Conservation (phyloP, 139 green algal genomes). For the Haematococcus lacustris region DNA sequence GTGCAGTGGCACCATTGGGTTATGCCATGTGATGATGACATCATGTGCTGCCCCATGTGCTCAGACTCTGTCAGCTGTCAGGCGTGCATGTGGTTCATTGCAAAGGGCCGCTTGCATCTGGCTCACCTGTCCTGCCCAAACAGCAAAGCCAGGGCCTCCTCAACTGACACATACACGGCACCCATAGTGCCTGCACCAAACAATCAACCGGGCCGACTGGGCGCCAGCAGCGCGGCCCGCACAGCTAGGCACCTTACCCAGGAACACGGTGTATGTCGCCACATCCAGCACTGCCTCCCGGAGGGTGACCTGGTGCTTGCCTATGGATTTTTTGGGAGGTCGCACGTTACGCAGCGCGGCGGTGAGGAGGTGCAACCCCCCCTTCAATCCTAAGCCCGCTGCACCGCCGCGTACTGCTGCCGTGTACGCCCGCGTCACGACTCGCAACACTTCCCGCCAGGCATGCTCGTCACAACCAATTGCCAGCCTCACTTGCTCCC, state of each 20-base stretch:
- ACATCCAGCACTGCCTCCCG: constrained; percentile 47
- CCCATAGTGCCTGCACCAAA: no score
- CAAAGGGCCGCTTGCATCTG: background rate
- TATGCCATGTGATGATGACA: background rate
- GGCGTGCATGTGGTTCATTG: background rate
- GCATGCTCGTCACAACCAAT: no score
- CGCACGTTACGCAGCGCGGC: constrained; percentile 1
- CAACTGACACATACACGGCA: constrained; percentile 56
- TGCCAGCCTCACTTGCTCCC: no score
- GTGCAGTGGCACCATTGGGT: background rate
- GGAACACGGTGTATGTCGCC: constrained; percentile 54
- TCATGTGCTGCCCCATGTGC: background rate
- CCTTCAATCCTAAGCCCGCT: constrained; percentile 21
- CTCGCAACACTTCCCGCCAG: background rate
- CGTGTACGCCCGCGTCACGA: constrained; percentile 5
- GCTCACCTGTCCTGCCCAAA: constrained; percentile 55
- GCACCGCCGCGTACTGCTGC: constrained; percentile 12
- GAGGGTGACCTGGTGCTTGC: constrained; percentile 3
- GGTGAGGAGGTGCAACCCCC: constrained; percentile 31
- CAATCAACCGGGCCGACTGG: no score
- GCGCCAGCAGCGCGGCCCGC: no score
- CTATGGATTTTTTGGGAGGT: background rate
- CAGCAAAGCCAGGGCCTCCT: constrained; percentile 63
- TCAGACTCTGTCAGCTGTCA: background rate
- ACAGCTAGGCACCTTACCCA: no score